phyloP scores from a whole-genome alignment of 139 green algal genomes.

The Diplosphaera chodatii region DNA sequence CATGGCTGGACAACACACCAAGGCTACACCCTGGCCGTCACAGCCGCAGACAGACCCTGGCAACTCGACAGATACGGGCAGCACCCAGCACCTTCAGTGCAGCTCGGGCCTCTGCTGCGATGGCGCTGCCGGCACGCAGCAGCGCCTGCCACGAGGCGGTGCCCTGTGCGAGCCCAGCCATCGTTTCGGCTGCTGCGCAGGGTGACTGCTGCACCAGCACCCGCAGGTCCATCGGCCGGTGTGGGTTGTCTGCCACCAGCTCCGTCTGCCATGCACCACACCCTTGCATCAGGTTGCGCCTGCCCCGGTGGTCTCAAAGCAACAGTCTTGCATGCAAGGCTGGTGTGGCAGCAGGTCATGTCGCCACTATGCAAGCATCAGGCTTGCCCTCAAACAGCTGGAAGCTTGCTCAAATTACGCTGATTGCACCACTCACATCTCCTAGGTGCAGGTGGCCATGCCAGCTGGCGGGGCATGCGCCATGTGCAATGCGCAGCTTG shows the following conservation, averaged over 20 bases:
- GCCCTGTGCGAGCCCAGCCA: not conserved
- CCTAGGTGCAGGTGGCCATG: slow-evolving; percentile 38
- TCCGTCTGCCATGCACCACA: slow-evolving; percentile 1
- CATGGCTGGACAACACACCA: no score
- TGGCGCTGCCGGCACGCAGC: slow-evolving; percentile 42
- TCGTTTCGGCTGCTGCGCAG: not conserved
- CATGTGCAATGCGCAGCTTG: slow-evolving; percentile 12
- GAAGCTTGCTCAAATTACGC: not conserved
- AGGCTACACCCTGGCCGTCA: no score
- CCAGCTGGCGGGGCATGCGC: slow-evolving; percentile 9
- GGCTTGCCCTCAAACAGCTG: not conserved
- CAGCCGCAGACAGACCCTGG: no score
- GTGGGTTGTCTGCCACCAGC: slow-evolving; percentile 44
- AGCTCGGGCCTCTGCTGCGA: slow-evolving; percentile 53
- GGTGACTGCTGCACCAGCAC: slow-evolving; percentile 1
- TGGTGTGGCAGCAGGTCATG: no score
- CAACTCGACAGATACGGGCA: no score
- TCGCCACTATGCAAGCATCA: not conserved
- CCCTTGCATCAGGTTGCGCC: not conserved
- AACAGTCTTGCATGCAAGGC: no score
- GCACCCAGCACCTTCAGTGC: slow-evolving; percentile 31
- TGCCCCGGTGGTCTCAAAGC: no score
- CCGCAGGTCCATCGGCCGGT: slow-evolving; percentile 62
- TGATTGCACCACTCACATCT: slow-evolving; percentile 16
- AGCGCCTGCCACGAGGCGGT: slow-evolving; percentile 37